A percentile compares a stretch with the other conserved stretches of the same genome.
These are phyloP conservation scores for Heliamphora exappendiculata DNA, from an alignment of 148 eudicot genomes.

Conservation along the genomic window DNA sequence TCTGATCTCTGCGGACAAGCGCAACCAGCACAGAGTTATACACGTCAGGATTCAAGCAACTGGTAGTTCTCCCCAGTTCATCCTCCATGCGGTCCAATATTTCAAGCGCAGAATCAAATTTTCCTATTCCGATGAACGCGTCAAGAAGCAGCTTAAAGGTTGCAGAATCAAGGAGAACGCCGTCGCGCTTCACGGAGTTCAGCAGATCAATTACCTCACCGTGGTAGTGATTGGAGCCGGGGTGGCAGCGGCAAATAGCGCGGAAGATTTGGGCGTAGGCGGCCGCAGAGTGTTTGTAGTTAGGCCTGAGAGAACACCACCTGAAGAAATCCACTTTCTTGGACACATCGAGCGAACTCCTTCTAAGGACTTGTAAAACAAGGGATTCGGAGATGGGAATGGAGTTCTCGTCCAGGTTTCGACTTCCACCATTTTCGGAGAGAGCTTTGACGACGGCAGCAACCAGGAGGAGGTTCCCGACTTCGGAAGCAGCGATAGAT, in stretches of 20 bases:
- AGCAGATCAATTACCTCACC: conserved; percentile 35
- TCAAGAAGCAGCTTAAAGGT: conserved; percentile 63
- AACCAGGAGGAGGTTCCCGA: conserved; percentile 38
- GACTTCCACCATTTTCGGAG: conserved; percentile 45
- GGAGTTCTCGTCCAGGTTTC: conserved; percentile 35
- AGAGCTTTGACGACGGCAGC: conserved; percentile 55
- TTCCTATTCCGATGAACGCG: conserved; percentile 49
- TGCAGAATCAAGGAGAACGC: conserved; percentile 40
- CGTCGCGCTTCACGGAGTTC: conserved; percentile 51
- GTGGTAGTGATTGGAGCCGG: conserved; percentile 19
- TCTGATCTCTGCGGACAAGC: conserved; percentile 44
- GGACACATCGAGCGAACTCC: conserved; percentile 38
- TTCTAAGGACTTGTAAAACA: conserved; percentile 48
- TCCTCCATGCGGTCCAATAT: conserved; percentile 50
- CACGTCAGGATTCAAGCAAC: conserved; percentile 29
- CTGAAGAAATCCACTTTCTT: conserved; percentile 60
- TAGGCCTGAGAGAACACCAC: conserved; percentile 50
- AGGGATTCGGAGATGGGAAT: conserved; percentile 50
- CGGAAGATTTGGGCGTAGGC: conserved; percentile 53
- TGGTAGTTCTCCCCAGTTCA: conserved; percentile 25
- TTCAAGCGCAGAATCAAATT: conserved; percentile 59
- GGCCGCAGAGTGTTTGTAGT: conserved; percentile 55
- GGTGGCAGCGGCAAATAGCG: conserved; percentile 28
- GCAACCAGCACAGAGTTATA: conserved; percentile 61
- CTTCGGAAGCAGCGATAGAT: conserved; percentile 7